Conservation (phyloP, 2,329 filamentous ascomycete genomes). For the Volutella citrinella region DNA sequence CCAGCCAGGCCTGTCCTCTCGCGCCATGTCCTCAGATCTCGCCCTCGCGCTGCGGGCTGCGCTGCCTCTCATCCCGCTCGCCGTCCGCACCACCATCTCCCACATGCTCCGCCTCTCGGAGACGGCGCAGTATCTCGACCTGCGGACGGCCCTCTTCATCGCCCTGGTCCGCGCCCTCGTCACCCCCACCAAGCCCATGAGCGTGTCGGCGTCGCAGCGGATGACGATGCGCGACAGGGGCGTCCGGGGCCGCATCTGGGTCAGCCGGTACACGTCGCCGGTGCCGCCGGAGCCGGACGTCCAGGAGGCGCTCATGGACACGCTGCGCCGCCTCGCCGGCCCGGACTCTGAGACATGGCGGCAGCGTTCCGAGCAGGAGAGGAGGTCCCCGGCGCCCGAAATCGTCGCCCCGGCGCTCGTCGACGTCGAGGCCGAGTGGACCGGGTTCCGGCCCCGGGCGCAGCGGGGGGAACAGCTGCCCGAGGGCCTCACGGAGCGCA, state of each 20-base stretch:
- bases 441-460: conserved; percentile 61
- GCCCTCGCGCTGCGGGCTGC: no score
- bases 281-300: conserved; percentile 55
- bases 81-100: conserved; percentile 58
- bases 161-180: conserved; percentile 68
- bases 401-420: conserved; percentile 47
- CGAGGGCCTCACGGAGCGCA: conserved; percentile 55
- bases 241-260: conserved; percentile 79
- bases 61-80: conserved; percentile 58
- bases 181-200: conserved; percentile 38
- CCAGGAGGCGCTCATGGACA: conserved; percentile 54
- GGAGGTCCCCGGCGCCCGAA: conserved; percentile 6
- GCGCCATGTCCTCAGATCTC: no score
- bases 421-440: conserved; percentile 72
- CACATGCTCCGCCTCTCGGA: conserved; percentile 68
- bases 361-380: no score
- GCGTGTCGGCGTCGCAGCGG: conserved; percentile 62
- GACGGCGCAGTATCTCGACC: conserved; percentile 72
- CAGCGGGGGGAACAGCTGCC: conserved; percentile 49
- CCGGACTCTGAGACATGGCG: no score
- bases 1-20: no score
- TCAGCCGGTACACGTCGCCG: conserved; percentile 66
- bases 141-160: conserved; percentile 71
- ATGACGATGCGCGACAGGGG: conserved; percentile 60
- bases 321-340: conserved; percentile 40